Conservation (phyloP, 257 asterid genomes). For the Scutellaria barbata region DNA sequence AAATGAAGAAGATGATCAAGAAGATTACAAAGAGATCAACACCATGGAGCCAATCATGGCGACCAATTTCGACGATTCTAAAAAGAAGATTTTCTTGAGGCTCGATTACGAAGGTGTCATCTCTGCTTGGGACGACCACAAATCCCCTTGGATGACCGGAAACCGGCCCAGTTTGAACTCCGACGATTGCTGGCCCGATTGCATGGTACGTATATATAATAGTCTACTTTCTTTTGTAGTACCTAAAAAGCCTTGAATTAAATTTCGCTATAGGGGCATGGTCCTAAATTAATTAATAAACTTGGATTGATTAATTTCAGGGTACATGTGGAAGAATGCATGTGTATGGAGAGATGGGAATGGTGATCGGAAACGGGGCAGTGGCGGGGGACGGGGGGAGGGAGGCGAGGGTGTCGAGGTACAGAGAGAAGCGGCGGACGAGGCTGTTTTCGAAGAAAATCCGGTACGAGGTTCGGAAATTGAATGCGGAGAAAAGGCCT, state of each 20-base stretch:
- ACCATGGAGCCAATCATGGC: background rate
- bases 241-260: too few relatives aligned
- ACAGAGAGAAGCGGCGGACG: conserved; percentile 80
- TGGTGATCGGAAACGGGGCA: conserved; percentile 38
- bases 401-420: conserved; percentile 86
- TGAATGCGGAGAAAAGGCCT: conserved; percentile 97
- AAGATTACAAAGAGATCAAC: conserved; percentile 9
- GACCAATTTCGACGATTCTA: conserved; percentile 32
- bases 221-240: background rate
- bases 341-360: conserved; percentile 50
- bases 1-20: conserved; percentile 47
- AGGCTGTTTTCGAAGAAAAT: conserved; percentile 93
- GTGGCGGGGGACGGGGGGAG: conserved; percentile 65
- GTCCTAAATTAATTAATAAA: too few relatives aligned
- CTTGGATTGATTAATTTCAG: conserved; percentile 38
- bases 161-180: conserved; percentile 68
- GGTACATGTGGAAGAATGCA: conserved; percentile 57
- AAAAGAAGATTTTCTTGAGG: conserved; percentile 54
- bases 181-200: conserved; percentile 62
- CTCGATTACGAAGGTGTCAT: conserved; percentile 69
- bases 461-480: conserved; percentile 87
- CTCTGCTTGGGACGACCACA: conserved; percentile 70
- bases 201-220: conserved; percentile 50
- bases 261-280: too few relatives aligned
- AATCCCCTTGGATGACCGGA: conserved; percentile 80